phyloP scores from a whole-genome alignment of 768 basidiomycete genomes.

The Termitomyces titanicus region DNA sequence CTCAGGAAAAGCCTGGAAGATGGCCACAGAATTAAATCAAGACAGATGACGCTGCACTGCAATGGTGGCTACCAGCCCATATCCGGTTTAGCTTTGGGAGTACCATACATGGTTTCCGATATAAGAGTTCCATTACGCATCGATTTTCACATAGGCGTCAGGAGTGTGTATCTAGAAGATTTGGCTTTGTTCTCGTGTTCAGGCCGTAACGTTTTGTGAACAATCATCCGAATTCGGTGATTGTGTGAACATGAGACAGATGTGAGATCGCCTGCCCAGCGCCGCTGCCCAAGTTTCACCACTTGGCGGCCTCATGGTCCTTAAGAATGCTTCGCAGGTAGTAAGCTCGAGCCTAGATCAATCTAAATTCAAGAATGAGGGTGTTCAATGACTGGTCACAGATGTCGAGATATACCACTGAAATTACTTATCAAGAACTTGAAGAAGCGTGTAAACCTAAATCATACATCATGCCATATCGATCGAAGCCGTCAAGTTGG shows the following conservation, averaged over 20 bases:
- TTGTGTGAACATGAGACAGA: not conserved
- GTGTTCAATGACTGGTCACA: not conserved
- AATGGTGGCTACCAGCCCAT: not conserved
- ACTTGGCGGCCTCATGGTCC: not conserved
- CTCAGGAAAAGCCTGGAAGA: not conserved
- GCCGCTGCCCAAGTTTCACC: not conserved
- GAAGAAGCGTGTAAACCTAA: not conserved
- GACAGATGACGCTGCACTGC: too few relatives aligned
- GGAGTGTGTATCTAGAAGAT: not conserved
- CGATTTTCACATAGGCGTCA: not conserved
- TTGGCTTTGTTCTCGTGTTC: not conserved
- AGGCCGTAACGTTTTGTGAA: not conserved
- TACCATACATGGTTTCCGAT: not conserved
- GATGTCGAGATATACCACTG: not conserved
- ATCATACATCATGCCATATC: conserved; percentile 4
- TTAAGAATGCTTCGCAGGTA: not conserved
- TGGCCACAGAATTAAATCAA: not conserved
- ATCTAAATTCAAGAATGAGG: not conserved
- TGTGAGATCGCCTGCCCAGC: not conserved
- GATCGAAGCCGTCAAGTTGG: conserved; percentile 3
- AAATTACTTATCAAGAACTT: not conserved
- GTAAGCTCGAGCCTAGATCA: not conserved
- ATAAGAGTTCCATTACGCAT: not conserved
- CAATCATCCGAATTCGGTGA: not conserved
- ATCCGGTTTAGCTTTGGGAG: not conserved